These are phyloP conservation scores for Hysterium pulicare DNA, from an alignment of 2,329 filamentous ascomycete species.

Conservation along the genomic window DNA sequence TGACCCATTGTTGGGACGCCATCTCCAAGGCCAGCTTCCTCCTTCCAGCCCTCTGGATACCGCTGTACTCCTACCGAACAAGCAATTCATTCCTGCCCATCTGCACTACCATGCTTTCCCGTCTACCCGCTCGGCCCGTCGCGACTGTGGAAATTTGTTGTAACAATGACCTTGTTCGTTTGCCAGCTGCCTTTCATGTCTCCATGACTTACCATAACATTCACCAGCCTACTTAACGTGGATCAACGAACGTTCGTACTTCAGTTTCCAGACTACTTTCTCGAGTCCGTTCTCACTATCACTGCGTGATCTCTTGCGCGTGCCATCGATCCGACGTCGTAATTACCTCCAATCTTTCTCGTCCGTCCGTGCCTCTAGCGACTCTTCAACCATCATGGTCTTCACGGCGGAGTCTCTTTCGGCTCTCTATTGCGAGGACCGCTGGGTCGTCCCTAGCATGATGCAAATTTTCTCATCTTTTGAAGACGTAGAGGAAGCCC, in stretches of 20 bases:
- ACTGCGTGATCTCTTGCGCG: too few species aligned
- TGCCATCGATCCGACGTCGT: too few species aligned
- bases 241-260: constrained; percentile 17
- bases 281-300: constrained; percentile 7
- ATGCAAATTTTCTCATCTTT: neutral
- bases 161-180: constrained; percentile 8
- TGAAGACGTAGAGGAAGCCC: neutral
- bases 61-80: constrained; percentile 15
- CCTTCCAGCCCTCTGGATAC: constrained; percentile 13
- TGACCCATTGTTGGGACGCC: constrained; percentile 16
- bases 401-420: constrained; percentile 3
- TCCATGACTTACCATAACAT: constrained; percentile 14
- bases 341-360: too few species aligned
- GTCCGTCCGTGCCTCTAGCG: neutral
- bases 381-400: constrained; percentile 6
- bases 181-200: constrained; percentile 21
- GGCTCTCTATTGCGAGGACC: constrained; percentile 4
- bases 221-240: constrained; percentile 26
- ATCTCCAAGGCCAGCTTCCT: constrained; percentile 10
- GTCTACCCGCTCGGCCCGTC: constrained; percentile 35
- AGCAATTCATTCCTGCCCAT: constrained; percentile 25
- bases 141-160: constrained; percentile 14
- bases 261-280: constrained; percentile 13
- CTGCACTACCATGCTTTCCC: constrained; percentile 19
- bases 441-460: neutral